Conservation (phyloP, 495 filamentous ascomycete genomes). For the Xylaria grammica region DNA sequence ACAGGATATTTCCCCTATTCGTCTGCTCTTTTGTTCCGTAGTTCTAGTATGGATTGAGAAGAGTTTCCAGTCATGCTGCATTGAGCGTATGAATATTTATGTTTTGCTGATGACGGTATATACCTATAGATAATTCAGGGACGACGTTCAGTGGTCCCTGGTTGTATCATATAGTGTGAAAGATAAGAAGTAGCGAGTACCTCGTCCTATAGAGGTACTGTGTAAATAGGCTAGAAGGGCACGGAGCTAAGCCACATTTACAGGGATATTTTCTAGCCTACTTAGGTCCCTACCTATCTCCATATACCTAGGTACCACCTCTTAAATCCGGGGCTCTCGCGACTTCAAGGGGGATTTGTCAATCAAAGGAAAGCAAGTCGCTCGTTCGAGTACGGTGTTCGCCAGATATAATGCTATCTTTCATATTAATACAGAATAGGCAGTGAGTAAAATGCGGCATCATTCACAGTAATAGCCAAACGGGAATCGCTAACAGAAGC, state of each 20-base stretch:
- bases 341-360: not conserved
- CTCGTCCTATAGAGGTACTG: not conserved
- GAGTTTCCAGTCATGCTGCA: too few relatives aligned
- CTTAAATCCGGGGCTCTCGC: not conserved
- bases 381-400: not conserved
- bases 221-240: not conserved
- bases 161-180: too few relatives aligned
- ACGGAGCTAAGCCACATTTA: slow-evolving; percentile 6
- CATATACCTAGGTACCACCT: not conserved
- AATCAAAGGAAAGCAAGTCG: not conserved
- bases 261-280: too few relatives aligned
- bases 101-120: too few relatives aligned
- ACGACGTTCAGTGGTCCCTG: too few relatives aligned
- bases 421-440: slow-evolving; percentile 95
- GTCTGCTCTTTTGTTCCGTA: too few relatives aligned
- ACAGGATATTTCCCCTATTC: too few relatives aligned
- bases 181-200: too few relatives aligned
- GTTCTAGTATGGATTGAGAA: too few relatives aligned
- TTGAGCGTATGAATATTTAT: too few relatives aligned
- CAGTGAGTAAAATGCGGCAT: slow-evolving; percentile 62
- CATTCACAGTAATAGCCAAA: not conserved
- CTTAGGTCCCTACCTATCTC: not conserved
- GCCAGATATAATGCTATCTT: slow-evolving; percentile 69
- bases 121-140: too few relatives aligned
- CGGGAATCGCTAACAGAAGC: slow-evolving; percentile 6